Base-by-base conservation (phyloP, 805 yeast species). In the Saccharomycopsis capsularis region DNA sequence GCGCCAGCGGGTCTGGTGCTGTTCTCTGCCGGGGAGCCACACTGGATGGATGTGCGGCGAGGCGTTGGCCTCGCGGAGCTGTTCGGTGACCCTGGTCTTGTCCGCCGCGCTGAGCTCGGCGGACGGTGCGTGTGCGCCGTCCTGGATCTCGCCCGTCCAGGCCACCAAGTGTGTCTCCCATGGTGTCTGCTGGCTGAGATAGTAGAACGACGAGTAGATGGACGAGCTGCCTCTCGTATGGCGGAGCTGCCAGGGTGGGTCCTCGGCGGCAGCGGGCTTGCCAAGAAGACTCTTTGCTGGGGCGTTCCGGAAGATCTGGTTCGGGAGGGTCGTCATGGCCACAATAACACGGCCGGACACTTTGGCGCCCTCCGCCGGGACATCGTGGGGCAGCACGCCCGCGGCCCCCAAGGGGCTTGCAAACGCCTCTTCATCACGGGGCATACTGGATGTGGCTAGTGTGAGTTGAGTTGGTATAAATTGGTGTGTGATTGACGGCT, bases 101-200 rank as follows among this genome's bases (percentile, higher is more conserved):
- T 83, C 87, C 1, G 65, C 68, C 3, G 73, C 76, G 56, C 73
- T 70, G 56, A 78, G 66, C 60, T 78, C 11, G 32, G 11, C 32
- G 13, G 13, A 27, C 11, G 32, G 32, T 7, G 32, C 32, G 13
- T 60, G 4, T 55, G 42, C 9, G 67, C 63, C 50, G 48, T 58
- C 57, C 42, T 65, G 64, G 53, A 93, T 70, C 64, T 89, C 98
- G 41, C 99, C 99, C 0, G 97, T 85, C 99, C 99, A 93, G 1
- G 88, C 97, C 45, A 93, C 80, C 45, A 87, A 67, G 56, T 88
- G 86, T 40, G 90, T 82, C 54, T 89, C 95, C 93, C 96, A 91
- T 21, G 80, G 76, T 0, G 90, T 76, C 41, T 79, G 78, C 49
- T 76, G 76, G 44, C 70, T 71, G 46, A 89, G 67, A 59, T 76